Base-by-base conservation (phyloP, 441 rosid genomes). In the Mallotus repandus region DNA sequence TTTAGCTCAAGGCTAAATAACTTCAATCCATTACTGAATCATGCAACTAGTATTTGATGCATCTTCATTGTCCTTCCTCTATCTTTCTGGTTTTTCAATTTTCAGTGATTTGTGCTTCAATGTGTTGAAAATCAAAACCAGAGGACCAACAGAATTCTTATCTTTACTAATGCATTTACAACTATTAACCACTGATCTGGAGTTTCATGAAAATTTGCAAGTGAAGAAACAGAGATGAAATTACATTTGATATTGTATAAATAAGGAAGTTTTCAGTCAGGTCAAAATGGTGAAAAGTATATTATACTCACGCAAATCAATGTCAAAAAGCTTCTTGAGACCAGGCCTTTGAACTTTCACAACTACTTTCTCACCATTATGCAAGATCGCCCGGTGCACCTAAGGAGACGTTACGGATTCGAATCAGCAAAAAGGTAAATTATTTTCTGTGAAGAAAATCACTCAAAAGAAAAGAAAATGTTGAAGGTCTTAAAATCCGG, bases 281-380 rank as follows among this genome's bases (percentile, higher is more conserved):
- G 22, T 43, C n/a, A 58, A 29, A 25, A 25, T 5, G 45, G 19
- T 46, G 29, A 43, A 22, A 43, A 7, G 35, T 60, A 15, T 10
- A 48, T 35, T 71, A 62, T 48, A 73, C 94, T 85, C 83, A 94
- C 99, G 68, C 70, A 94, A 72, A 83, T 94, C 99, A 57, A 95
- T 89, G 84, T 95, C 98, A 62, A 95, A 95, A 54, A 95, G 98
- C 81, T 85, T 92, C 88, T 80, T 92, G 62, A 95, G 91, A 63
- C 98, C 99, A 35, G 99, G 99, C 78, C 99, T 88, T 81, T 95
- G 99, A 55, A 95, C 97, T 84, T 95, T 95, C 72, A 92, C 85
- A 19, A 89, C 94, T 53, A 92, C 97, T 82, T 85, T 88, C 85
- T 91, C 97, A 55, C 99, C 97, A 60, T 89, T 89, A 71, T 92